A percentile compares a stretch with the other conserved stretches of the same genome.
phyloP scores from a whole-genome alignment of 176 grass and related monocot genomes.

The Aegilops tauschii region DNA sequence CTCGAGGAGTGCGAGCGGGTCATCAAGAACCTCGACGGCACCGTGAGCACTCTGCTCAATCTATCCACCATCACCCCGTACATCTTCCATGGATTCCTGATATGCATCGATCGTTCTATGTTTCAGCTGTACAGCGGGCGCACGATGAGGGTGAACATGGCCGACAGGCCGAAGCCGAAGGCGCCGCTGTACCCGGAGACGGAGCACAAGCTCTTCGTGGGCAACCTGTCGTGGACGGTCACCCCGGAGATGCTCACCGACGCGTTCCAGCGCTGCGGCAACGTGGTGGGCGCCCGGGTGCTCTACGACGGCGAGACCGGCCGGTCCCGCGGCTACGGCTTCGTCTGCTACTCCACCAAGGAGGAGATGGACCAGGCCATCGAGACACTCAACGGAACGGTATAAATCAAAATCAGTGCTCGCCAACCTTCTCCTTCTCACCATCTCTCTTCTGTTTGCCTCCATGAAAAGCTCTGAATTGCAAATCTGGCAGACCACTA shows the following conservation, averaged over 20 bases:
- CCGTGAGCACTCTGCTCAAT: slow-evolving; percentile 33
- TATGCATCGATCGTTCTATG: not conserved
- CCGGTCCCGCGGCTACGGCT: slow-evolving; percentile 75
- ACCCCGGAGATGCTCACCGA: slow-evolving; percentile 65
- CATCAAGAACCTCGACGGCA: slow-evolving; percentile 80
- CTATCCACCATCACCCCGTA: not conserved
- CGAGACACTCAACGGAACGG: slow-evolving; percentile 66
- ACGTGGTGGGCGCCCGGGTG: slow-evolving; percentile 69
- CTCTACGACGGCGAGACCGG: slow-evolving; percentile 84
- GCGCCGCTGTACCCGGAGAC: slow-evolving; percentile 69
- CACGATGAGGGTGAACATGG: slow-evolving; percentile 89
- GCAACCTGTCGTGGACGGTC: slow-evolving; percentile 86
- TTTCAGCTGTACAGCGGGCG: slow-evolving; percentile 67
- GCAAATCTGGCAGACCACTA: not conserved
- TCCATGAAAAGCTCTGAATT: not conserved
- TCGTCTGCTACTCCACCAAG: slow-evolving; percentile 78
- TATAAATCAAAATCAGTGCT: not conserved
- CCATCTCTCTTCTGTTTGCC: not conserved
- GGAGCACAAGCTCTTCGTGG: slow-evolving; percentile 85
- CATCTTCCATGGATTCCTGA: not conserved
- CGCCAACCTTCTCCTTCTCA: not conserved
- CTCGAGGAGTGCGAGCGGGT: slow-evolving; percentile 72
- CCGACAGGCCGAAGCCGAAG: slow-evolving; percentile 71
- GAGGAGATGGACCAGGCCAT: slow-evolving; percentile 90
- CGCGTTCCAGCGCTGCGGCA: slow-evolving; percentile 60